Evolutionary conservation across 2,329 filamentous ascomycete genomes (phyloP), one percentile per base, ranked within the genome.

Genomic region (Corynespora cassiicola): DNA sequence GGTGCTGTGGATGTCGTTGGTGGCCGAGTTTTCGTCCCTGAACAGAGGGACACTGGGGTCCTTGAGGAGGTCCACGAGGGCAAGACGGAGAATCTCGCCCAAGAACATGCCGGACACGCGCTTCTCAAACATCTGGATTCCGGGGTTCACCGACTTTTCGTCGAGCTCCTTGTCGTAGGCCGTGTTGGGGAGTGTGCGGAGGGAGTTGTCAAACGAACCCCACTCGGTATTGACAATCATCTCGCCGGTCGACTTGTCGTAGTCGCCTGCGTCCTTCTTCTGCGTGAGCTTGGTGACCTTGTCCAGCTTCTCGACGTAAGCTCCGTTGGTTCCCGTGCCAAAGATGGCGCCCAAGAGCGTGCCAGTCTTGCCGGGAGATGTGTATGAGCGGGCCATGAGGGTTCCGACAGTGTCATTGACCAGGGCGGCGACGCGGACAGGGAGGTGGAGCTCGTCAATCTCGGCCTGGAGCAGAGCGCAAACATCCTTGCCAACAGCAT

Each of bases 181-280:
- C 0, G 92, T 97, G 58, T 84, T 86, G 29, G 92, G 94, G 25
- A 99, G 78, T 14, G 95, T 87, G 54, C 86, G 88, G 51, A 97
- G 82, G 56, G 87, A 82, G 73, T 97, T 97, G 72, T 99, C 94
- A 61, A 99, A 99, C 40, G 90, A 95, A 47, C 94, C 94, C 94
- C 94, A 99, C 73, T 99, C 94, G 1, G 88, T 92, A 73, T 99
- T 99, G 72, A 99, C 81, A 42, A 99, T 90, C 94, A 99, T 99
- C 56, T 95, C 84, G 35, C 91, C 90, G 0, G 91, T 95, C 7
- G 83, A 84, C 31, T 76, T 77, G 69, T 96, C 90, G 55, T 87
- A 94, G 4, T 86, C 84, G 26, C 70, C 69, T 15, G 49, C 47
- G 25, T 74, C 59, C 28, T 66, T 67, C 27, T 66, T 59, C 36